Evolutionary conservation across 2,329 filamentous ascomycete genomes (phyloP).

Genomic region (Mycosphaerella arachidis): DNA sequence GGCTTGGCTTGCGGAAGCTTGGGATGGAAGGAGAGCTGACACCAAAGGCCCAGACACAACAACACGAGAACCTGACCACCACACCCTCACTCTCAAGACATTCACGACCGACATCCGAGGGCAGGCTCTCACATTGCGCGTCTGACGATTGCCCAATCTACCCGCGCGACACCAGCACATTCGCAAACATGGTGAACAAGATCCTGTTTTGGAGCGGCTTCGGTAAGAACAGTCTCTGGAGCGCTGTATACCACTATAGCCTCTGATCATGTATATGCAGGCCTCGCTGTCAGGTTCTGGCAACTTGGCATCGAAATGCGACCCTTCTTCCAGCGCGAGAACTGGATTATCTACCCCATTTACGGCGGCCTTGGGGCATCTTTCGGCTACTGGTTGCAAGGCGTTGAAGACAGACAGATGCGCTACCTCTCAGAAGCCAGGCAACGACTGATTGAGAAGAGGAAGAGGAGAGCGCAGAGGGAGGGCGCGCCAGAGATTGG

Average conservation of each 20-base stretch:
- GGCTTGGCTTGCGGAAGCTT: neutral
- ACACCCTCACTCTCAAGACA: neutral
- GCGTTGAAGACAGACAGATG: conserved; percentile 78
- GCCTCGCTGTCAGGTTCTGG: conserved; percentile 87
- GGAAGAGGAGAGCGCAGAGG: conserved; percentile 68
- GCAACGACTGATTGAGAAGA: conserved; percentile 79
- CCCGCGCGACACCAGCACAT: conserved; percentile 2
- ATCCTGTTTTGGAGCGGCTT: conserved; percentile 85
- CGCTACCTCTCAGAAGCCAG: conserved; percentile 73
- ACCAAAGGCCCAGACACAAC: neutral
- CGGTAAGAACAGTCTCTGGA: conserved; percentile 54
- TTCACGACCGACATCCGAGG: neutral
- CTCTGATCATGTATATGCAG: conserved; percentile 45
- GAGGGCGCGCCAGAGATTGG: conserved; percentile 43
- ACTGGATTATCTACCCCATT: conserved; percentile 86
- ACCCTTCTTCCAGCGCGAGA: conserved; percentile 78
- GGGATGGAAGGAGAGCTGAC: conserved; percentile 1
- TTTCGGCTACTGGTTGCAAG: conserved; percentile 96
- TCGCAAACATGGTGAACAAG: conserved; percentile 47
- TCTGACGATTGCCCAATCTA: neutral
- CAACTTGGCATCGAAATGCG: conserved; percentile 98
- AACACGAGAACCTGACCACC: neutral
- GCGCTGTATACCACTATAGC: neutral
- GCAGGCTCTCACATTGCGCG: conserved; percentile 7
- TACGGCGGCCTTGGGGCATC: conserved; percentile 81